Percentiles rank a stretch among this genome's conserved stretches.
These are phyloP conservation scores for Trichoderma simmonsii DNA, from an alignment of 2,329 filamentous ascomycete genomes.

Conservation along the genomic window DNA sequence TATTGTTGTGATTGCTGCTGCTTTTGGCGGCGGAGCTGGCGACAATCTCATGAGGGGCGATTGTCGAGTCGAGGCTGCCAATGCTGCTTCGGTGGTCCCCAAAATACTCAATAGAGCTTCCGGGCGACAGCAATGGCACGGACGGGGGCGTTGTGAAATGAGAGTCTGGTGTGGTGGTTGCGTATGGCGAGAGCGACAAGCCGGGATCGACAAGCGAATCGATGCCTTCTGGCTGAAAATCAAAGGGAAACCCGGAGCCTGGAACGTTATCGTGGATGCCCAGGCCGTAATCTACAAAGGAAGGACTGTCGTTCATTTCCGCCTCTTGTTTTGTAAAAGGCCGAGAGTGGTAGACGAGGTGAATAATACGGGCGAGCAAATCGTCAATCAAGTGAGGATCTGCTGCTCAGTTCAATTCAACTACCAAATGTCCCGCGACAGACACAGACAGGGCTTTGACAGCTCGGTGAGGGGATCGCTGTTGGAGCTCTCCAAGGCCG, in stretches of 20 bases:
- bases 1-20: background rate
- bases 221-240: background rate
- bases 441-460: background rate
- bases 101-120: constrained; percentile 17
- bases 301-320: constrained; percentile 9
- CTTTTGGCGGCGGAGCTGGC: background rate
- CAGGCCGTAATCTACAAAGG: constrained; percentile 10
- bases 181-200: constrained; percentile 12
- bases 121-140: background rate
- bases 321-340: background rate
- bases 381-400: background rate
- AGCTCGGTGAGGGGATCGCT: background rate
- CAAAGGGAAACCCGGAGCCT: constrained; percentile 1
- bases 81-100: constrained; percentile 13
- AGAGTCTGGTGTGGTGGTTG: constrained; percentile 6
- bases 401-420: background rate
- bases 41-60: constrained; percentile 12
- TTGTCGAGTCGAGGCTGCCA: background rate
- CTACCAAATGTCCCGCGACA: background rate
- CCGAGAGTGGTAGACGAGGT: background rate
- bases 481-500: constrained; percentile 9
- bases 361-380: background rate
- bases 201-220: constrained; percentile 15
- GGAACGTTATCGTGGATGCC: constrained; percentile 14
- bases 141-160: constrained; percentile 8